These are phyloP conservation scores for Chlorella sp. DNA, from an alignment of 139 green algal species.

Conservation along the genomic window DNA sequence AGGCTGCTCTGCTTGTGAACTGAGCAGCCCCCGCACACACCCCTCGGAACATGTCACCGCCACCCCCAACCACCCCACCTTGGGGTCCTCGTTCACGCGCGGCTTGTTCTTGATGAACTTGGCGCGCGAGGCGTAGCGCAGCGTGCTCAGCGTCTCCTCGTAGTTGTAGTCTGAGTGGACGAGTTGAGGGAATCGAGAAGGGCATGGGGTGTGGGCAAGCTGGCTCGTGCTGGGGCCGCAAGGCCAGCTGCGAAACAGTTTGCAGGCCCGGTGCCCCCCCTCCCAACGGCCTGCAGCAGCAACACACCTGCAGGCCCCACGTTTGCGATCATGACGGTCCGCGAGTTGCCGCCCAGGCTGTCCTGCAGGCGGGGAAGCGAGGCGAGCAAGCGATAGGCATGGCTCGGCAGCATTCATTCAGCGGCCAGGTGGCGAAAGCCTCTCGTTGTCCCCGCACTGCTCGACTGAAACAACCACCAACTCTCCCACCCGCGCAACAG, in stretches of 20 bases:
- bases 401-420: too few species aligned
- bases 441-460: too few species aligned
- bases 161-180: constrained; percentile 88
- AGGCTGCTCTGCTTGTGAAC: too few species aligned
- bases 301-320: constrained; percentile 70
- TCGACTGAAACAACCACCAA: too few species aligned
- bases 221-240: too few species aligned
- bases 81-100: constrained; percentile 91
- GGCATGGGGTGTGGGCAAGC: too few species aligned
- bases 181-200: too few species aligned
- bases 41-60: too few species aligned
- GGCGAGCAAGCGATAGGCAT: too few species aligned
- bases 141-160: constrained; percentile 91
- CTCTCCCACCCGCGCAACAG: background rate
- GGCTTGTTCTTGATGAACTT: constrained; percentile 97
- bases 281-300: background rate
- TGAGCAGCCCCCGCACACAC: too few species aligned
- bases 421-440: too few species aligned
- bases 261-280: too few species aligned
- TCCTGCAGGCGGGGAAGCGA: constrained; percentile 81
- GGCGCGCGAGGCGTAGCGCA: constrained; percentile 87
- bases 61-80: constrained; percentile 61
- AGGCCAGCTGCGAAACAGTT: background rate
- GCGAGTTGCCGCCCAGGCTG: constrained; percentile 92
- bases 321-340: constrained; percentile 96